A percentile compares a stretch with the other conserved stretches of the same genome.
phyloP scores from a whole-genome alignment of 2,329 filamentous ascomycete genomes.

The Xylaria sp. region DNA sequence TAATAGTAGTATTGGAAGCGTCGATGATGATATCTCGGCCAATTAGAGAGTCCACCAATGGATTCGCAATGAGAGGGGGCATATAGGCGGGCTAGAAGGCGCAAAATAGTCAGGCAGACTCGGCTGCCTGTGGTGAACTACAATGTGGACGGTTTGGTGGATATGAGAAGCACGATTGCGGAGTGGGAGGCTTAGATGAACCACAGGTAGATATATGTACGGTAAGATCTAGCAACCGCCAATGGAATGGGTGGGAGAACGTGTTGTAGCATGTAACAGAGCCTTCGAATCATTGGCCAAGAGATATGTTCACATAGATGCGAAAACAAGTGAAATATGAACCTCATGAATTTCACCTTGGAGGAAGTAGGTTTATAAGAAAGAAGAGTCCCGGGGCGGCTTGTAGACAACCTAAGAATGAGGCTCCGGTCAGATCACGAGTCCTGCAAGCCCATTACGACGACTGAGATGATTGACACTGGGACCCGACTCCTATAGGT shows the following conservation, averaged over 20 bases:
- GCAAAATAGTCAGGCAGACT: conserved; percentile 18
- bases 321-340: neutral
- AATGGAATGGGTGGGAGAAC: conserved; percentile 14
- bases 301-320: conserved; percentile 5
- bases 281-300: conserved; percentile 4
- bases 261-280: conserved; percentile 12
- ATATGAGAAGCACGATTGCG: conserved; percentile 27
- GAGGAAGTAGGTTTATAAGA: conserved; percentile 5
- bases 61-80: conserved; percentile 50
- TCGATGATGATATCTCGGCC: conserved; percentile 30
- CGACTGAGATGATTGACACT: conserved; percentile 1
- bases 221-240: conserved; percentile 2
- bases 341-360: neutral
- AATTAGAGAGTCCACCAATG: conserved; percentile 45
- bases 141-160: neutral
- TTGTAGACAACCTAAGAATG: conserved; percentile 1
- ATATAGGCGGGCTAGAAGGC: conserved; percentile 41
- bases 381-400: neutral
- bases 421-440: conserved; percentile 28
- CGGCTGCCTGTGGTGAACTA: neutral
- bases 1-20: conserved; percentile 42
- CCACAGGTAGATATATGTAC: conserved; percentile 4
- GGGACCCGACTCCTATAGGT: neutral
- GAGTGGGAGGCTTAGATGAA: conserved; percentile 32
- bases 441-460: conserved; percentile 17